Base-by-base conservation (phyloP, 257 asterid genomes). In the Apocynum venetum region DNA sequence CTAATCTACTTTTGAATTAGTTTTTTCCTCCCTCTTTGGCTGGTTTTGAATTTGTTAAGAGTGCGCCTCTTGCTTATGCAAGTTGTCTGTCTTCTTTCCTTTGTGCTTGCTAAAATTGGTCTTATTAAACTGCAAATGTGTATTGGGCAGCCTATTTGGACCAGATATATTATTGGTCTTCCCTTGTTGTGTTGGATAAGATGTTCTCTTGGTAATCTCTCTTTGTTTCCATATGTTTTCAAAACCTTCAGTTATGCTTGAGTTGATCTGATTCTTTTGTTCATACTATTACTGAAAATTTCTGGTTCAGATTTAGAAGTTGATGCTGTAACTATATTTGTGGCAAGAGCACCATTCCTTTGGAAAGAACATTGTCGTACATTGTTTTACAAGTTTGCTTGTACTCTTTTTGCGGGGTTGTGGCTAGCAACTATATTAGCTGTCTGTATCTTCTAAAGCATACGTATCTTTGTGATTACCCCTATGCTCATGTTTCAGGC, bases 401-500 rank as follows among this genome's bases (percentile, higher is more conserved):
- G 72, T 47, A 67, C 48, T 41, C n/a, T 47, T 4, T 25, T 19
- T 15, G 7, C 3, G 10, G 64, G 36, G 12, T 20, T 57, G 36
- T 1, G 63, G 35, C 11, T 57, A 57, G 40, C 36, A 43, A 48
- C 31, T 68, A 68, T 68, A n/a, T 41, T 66, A 9, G 36, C 51
- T 43, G 5, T 8, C 73, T 8, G 17, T 68, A 14, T 14, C 4
- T 6, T 41, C 40, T 4, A 38, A 67, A 15, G 53, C 69, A 63
- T 8, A 4, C 8, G 8, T 43, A 43, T 43, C 73, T 43, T 68
- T 25, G 6, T 68, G 13, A 14, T 38, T 15, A 6, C 71, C 17
- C 59, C 67, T 73, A 19, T 77, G n/a, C 60, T 73, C 43, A 40
- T 77, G 68, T 82, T 86, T 88, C 87, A 93, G 98, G 84, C 87